Conservation (phyloP, 331 rosid species). For the Stylosanthes scabra region DNA sequence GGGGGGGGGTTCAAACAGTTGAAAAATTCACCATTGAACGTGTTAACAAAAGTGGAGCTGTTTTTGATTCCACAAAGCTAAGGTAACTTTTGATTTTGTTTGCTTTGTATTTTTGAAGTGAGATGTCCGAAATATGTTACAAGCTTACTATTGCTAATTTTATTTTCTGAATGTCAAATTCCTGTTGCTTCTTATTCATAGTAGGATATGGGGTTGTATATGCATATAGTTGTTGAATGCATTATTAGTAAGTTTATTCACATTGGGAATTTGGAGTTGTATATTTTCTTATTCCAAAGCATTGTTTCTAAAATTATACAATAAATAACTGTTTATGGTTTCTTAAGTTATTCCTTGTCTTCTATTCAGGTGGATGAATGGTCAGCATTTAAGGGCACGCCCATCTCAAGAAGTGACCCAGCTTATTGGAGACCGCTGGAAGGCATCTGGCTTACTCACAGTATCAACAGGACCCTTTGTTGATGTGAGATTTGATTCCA, state of each 20-base stretch:
- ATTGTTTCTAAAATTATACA: constrained; percentile 7
- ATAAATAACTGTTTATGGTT: not conserved
- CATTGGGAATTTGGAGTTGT: constrained; percentile 9
- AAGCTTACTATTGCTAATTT: not conserved
- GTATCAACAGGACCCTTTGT: constrained; percentile 68
- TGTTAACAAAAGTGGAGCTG: constrained; percentile 93
- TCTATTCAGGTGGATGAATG: constrained; percentile 94
- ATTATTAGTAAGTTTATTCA: constrained; percentile 15
- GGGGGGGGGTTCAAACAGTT: too few relatives aligned
- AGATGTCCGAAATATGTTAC: constrained; percentile 10
- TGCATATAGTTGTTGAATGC: constrained; percentile 12
- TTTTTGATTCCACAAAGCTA: constrained; percentile 83
- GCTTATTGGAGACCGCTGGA: constrained; percentile 80
- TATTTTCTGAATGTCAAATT: constrained; percentile 3
- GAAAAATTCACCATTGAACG: constrained; percentile 86
- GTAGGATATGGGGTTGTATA: constrained; percentile 30
- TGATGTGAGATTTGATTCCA: constrained; percentile 63
- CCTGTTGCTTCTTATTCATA: not conserved
- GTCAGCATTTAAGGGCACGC: constrained; percentile 84
- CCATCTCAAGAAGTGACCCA: constrained; percentile 71
- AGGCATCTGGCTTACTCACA: constrained; percentile 63
- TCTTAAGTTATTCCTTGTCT: constrained; percentile 12
- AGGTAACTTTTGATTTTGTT: constrained; percentile 55
- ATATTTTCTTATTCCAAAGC: constrained; percentile 16
- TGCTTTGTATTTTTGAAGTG: constrained; percentile 23